Evolutionary conservation across 139 green algal species (phyloP), one percentile per base, ranked within the genome.

Genomic region (Tetradesmus lagerheimii): DNA sequence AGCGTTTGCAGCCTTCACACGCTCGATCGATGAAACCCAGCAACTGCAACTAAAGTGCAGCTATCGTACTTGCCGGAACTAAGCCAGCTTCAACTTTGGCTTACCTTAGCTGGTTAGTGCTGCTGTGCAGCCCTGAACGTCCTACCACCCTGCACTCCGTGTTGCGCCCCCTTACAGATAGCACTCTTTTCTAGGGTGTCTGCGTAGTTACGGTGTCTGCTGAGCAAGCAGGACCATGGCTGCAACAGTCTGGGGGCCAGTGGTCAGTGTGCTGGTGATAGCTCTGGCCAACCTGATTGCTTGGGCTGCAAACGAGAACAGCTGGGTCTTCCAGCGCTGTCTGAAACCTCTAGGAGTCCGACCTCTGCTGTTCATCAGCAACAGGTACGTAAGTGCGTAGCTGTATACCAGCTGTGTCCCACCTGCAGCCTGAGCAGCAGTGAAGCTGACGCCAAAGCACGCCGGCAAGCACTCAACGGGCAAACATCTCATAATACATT

Each of bases 281-380:
- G 47, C 64, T 11, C 2, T 83, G 11, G 85, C 85, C 2, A 89
- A 89, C n/a, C 20, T 89, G 8, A 25, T 83, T 15, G 53, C 85
- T 20, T 89, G 38, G 11, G 71, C 74, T n/a, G 57, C 64, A 4
- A 89, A 89, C 71, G 67, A 81, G 34, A 71, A 76, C 29, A 57
- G 29, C 23, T 38, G 67, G 38, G 6, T 74, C 31, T 84, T 62
- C 31, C 76, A 23, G 18, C 71, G 76, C 39, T 47, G 75, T 14
- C 45, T 89, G 71, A 20, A 34, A 18, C n/a, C 23, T 29, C 34
- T 81, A 31, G 45, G 71, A 9, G 45, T 84, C 0, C 74, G 41
- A 14, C 31, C 39, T 0, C 29, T 89, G 8, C 77, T 89, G 29
- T 89, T 89, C 77, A 82, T 57, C 71, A 84, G 71, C 85, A 89